Evolutionary conservation across 2,329 filamentous ascomycete genomes (phyloP).

Genomic region (Paecilomyces sp.): DNA sequence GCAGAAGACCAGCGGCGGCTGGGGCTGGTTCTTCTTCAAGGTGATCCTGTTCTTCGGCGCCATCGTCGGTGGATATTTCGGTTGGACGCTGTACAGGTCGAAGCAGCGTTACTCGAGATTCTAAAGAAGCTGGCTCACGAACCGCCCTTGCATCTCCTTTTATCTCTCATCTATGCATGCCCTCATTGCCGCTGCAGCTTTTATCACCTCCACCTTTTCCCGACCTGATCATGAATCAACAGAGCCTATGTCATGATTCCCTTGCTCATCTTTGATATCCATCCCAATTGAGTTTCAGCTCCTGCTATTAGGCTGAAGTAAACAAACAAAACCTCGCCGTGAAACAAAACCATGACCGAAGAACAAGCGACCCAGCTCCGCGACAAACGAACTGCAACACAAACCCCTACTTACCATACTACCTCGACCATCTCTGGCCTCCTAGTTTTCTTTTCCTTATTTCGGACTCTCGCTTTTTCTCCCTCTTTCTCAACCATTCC

Average conservation of each 20-base stretch:
- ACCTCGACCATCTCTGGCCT: background rate
- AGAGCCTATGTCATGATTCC: background rate
- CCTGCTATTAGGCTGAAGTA: background rate
- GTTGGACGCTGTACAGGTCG: constrained; percentile 74
- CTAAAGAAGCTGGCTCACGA: constrained; percentile 8
- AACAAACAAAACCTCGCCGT: background rate
- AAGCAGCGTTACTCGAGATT: constrained; percentile 42
- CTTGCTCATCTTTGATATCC: background rate
- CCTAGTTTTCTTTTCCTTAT: constrained; percentile 5
- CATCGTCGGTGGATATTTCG: constrained; percentile 70
- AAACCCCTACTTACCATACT: background rate
- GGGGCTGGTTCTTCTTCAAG: constrained; percentile 74
- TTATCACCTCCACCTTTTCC: background rate
- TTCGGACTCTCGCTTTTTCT: background rate
- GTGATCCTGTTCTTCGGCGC: constrained; percentile 66
- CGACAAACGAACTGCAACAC: background rate
- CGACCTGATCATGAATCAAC: background rate
- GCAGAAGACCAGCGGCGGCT: constrained; percentile 39
- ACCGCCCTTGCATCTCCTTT: constrained; percentile 1
- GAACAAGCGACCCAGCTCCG: background rate
- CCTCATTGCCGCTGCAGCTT: background rate
- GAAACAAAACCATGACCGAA: background rate
- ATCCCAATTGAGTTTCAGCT: background rate
- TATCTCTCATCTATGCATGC: background rate
- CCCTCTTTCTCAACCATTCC: background rate